phyloP scores from a whole-genome alignment of 192 early-diverging fungal species.

The Rhizophagus prolifer region DNA sequence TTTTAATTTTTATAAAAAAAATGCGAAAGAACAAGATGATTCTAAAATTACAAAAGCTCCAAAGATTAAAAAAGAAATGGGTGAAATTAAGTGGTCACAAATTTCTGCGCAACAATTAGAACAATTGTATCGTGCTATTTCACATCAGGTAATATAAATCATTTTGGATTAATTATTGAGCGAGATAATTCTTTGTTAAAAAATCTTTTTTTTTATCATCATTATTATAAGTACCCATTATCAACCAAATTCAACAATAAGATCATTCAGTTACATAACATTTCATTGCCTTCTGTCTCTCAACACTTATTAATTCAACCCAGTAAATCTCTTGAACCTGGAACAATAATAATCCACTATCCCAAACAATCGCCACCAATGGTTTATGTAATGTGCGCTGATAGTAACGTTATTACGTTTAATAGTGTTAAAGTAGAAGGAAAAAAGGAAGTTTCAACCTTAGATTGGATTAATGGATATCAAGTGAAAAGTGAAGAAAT shows the following conservation, averaged over 20 bases:
- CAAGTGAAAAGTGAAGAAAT: conserved; percentile 36
- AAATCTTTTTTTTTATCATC: conserved; percentile 9
- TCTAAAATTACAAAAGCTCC: conserved; percentile 63
- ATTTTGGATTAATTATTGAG: background rate
- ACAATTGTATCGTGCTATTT: conserved; percentile 70
- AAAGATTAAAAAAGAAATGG: conserved; percentile 61
- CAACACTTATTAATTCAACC: conserved; percentile 20
- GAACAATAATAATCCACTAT: conserved; percentile 33
- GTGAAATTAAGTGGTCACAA: conserved; percentile 56
- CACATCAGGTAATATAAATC: conserved; percentile 56
- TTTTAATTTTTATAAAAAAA: conserved; percentile 54
- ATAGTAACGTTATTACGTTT: conserved; percentile 3
- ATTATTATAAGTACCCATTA: conserved; percentile 50
- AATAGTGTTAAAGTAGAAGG: conserved; percentile 57
- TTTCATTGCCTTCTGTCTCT: conserved; percentile 31
- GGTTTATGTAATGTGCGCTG: conserved; percentile 4
- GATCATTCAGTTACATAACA: conserved; percentile 46
- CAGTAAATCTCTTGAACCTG: conserved; percentile 6
- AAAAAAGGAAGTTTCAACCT: conserved; percentile 52
- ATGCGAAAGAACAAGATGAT: conserved; percentile 65
- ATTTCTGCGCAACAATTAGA: conserved; percentile 65
- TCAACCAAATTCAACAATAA: conserved; percentile 46
- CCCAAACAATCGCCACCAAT: conserved; percentile 18
- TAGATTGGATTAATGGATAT: conserved; percentile 78
- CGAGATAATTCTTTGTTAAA: conserved; percentile 1